A percentile compares a stretch with the other conserved stretches of the same genome.
These are phyloP conservation scores for Ceratobasidium sp. DNA, from an alignment of 1,284 basidiomycete genomes.

Conservation along the genomic window DNA sequence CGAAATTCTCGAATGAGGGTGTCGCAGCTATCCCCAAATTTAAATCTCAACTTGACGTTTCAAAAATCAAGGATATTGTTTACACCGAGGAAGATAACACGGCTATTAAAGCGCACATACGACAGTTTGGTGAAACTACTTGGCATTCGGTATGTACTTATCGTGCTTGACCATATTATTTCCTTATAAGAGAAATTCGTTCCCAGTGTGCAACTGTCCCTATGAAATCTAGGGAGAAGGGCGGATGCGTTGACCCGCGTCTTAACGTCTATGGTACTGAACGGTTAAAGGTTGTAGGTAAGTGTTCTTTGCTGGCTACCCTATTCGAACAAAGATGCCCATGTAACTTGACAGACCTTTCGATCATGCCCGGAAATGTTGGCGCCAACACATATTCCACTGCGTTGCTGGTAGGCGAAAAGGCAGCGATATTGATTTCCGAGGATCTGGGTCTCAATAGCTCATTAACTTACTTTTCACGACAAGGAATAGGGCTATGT, in stretches of 20 bases:
- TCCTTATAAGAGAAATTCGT: neutral
- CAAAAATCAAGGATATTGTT: constrained; percentile 45
- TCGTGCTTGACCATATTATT: too few relatives aligned
- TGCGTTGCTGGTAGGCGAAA: constrained; percentile 16
- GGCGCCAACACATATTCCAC: constrained; percentile 13
- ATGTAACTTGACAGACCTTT: neutral
- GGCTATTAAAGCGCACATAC: constrained; percentile 42
- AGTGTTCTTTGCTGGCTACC: neutral
- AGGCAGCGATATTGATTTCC: constrained; percentile 23
- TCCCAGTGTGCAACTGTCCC: constrained; percentile 46
- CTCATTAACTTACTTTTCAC: neutral
- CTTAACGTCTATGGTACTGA: constrained; percentile 52
- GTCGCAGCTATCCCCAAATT: constrained; percentile 19
- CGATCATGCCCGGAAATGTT: constrained; percentile 1
- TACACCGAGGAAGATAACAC: constrained; percentile 46
- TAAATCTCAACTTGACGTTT: constrained; percentile 42
- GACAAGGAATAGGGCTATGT: too few relatives aligned
- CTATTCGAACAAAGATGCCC: too few relatives aligned
- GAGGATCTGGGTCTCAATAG: constrained; percentile 8
- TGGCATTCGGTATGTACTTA: constrained; percentile 28
- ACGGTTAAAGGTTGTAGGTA: constrained; percentile 46
- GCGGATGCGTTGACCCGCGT: constrained; percentile 52
- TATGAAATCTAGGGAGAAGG: constrained; percentile 51
- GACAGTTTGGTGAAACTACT: constrained; percentile 33
- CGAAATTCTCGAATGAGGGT: constrained; percentile 48